Evolutionary conservation across 2,329 filamentous ascomycete genomes (phyloP).

Genomic region (Fusarium odoratissimum): DNA sequence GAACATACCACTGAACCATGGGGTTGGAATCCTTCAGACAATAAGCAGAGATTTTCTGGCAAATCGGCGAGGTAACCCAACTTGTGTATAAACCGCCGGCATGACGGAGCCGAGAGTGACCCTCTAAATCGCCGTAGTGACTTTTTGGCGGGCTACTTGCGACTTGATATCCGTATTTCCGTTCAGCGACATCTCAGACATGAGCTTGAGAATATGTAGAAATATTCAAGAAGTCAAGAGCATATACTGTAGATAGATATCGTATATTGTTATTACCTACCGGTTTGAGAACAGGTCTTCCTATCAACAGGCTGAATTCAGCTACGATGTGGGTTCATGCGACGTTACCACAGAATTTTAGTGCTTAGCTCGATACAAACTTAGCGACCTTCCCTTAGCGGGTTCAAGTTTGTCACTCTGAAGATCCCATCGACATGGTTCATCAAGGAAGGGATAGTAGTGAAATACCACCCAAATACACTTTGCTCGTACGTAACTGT

Average conservation of each 20-base stretch:
- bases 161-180: background rate
- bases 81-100: constrained; percentile 8
- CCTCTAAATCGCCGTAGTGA: background rate
- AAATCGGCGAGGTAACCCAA: background rate
- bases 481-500: constrained; percentile 28
- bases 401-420: constrained; percentile 5
- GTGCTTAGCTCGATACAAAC: constrained; percentile 4
- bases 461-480: constrained; percentile 1
- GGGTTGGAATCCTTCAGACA: background rate
- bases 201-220: background rate
- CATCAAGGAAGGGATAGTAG: background rate
- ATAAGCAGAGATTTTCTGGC: constrained; percentile 7
- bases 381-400: constrained; percentile 28
- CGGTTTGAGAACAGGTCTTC: background rate
- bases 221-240: background rate
- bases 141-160: background rate
- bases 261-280: background rate
- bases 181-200: background rate
- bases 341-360: constrained; percentile 16
- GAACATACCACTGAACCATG: background rate
- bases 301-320: background rate
- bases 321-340: background rate
- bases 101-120: constrained; percentile 18
- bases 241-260: background rate
- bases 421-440: constrained; percentile 21